Percentiles rank a stretch among this genome's conserved stretches.
phyloP scores from a whole-genome alignment of 106 monocot genomes.

The Dactylorhiza incarnata region DNA sequence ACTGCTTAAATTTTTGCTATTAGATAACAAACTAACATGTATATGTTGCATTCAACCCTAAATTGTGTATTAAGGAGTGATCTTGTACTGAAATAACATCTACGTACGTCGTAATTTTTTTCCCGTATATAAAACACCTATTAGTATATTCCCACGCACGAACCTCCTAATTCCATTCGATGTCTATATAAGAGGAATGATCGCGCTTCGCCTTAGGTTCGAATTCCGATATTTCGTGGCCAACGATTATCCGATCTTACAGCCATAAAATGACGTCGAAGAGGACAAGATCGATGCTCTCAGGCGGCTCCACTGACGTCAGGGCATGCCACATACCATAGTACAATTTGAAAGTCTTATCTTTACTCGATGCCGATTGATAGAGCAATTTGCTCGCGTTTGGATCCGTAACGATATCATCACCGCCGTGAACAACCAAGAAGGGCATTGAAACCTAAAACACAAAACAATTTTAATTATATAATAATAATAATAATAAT shows the following conservation, averaged over 20 bases:
- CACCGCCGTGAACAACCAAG: slow-evolving; percentile 15
- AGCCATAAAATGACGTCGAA: slow-evolving; percentile 7
- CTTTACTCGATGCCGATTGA: slow-evolving; percentile 6
- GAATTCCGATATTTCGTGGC: not conserved
- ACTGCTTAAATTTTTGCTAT: too few relatives aligned
- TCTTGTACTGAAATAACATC: too few relatives aligned
- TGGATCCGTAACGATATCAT: slow-evolving; percentile 14
- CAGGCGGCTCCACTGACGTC: slow-evolving; percentile 4
- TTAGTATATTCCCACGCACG: too few relatives aligned
- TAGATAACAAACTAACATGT: too few relatives aligned
- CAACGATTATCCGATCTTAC: not conserved
- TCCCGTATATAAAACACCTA: too few relatives aligned
- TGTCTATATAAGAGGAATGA: not conserved
- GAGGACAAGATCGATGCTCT: slow-evolving; percentile 15
- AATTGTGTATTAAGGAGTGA: too few relatives aligned
- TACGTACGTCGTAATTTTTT: too few relatives aligned
- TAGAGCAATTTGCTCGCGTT: not conserved
- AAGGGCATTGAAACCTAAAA: slow-evolving; percentile 13
- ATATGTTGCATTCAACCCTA: too few relatives aligned
- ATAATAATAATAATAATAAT: too few relatives aligned
- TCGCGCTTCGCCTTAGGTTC: not conserved
- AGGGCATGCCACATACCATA: slow-evolving; percentile 15
- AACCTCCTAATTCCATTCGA: not conserved
- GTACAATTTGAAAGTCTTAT: slow-evolving; percentile 15
- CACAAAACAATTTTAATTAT: not conserved